Evolutionary conservation across 345 rosid genomes (phyloP).

Genomic region (Acer saccharum): DNA sequence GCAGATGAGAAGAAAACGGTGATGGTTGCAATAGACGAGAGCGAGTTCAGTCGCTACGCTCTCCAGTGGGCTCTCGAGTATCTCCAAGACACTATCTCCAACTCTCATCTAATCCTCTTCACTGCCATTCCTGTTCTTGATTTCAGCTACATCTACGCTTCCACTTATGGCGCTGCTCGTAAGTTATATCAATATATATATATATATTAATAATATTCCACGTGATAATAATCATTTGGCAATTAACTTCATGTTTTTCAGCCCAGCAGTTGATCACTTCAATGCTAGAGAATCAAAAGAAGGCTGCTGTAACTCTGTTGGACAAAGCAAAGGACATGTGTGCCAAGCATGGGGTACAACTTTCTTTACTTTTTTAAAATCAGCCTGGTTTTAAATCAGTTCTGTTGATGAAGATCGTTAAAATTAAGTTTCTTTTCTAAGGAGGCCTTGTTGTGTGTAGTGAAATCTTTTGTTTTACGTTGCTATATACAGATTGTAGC

Average conservation of each 20-base stretch:
- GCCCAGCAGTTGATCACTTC: conserved; percentile 57
- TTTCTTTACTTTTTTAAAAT: background rate
- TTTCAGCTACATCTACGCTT: conserved; percentile 53
- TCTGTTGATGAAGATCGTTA: too few species aligned
- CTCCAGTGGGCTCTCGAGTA: conserved; percentile 59
- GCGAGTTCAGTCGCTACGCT: conserved; percentile 69
- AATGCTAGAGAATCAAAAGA: conserved; percentile 55
- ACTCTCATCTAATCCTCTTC: conserved; percentile 58
- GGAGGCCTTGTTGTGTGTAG: too few species aligned
- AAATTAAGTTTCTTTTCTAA: too few species aligned
- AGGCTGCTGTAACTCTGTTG: conserved; percentile 34
- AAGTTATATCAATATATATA: conserved; percentile 10
- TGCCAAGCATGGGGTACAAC: conserved; percentile 48
- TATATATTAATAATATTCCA: too few species aligned
- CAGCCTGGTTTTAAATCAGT: too few species aligned
- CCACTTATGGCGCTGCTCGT: conserved; percentile 60
- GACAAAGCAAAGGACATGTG: conserved; percentile 50
- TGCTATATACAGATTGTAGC: conserved; percentile 45
- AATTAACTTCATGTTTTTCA: conserved; percentile 16
- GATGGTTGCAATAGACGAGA: conserved; percentile 82
- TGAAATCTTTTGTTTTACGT: background rate
- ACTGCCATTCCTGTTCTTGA: conserved; percentile 47
- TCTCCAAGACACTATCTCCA: conserved; percentile 41
- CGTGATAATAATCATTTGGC: too few species aligned
- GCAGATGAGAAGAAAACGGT: conserved; percentile 47